A percentile compares a stretch with the other conserved stretches of the same genome.
phyloP scores from a whole-genome alignment of 2,329 filamentous ascomycete genomes.

The Dothistroma pini region DNA sequence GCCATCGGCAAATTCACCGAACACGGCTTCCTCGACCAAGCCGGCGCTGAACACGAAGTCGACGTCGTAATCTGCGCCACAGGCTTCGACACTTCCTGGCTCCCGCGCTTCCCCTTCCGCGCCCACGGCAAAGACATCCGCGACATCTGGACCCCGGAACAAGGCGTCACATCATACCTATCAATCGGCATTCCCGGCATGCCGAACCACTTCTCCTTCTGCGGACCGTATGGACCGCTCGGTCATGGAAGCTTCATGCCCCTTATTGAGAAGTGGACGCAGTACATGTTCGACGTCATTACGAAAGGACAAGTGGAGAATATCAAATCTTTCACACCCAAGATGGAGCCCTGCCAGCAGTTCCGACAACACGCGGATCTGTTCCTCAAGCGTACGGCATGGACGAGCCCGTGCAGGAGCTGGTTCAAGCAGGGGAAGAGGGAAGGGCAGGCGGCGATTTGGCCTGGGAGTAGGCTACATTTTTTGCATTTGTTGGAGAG shows the following conservation, averaged over 20 bases:
- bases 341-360: slow-evolving; percentile 30
- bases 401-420: slow-evolving; percentile 34
- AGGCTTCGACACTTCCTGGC: slow-evolving; percentile 38
- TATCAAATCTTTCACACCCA: slow-evolving; percentile 40
- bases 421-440: slow-evolving; percentile 39
- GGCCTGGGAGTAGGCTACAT: slow-evolving; percentile 38
- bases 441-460: slow-evolving; percentile 40
- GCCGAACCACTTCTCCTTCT: slow-evolving; percentile 45
- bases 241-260: slow-evolving; percentile 43
- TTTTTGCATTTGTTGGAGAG: slow-evolving; percentile 39
- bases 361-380: slow-evolving; percentile 42
- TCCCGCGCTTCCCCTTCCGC: slow-evolving; percentile 34
- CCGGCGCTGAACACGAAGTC: slow-evolving; percentile 30
- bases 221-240: slow-evolving; percentile 42
- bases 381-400: slow-evolving; percentile 39
- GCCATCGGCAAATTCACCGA: slow-evolving; percentile 31
- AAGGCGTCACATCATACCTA: slow-evolving; percentile 41
- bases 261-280: slow-evolving; percentile 40
- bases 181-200: slow-evolving; percentile 40
- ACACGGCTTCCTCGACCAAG: slow-evolving; percentile 33
- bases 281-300: slow-evolving; percentile 41
- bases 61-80: slow-evolving; percentile 40
- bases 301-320: slow-evolving; percentile 42
- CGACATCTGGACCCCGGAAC: slow-evolving; percentile 36
- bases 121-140: slow-evolving; percentile 32